Base-by-base conservation (phyloP, 2,329 filamentous ascomycete species). In the Fusarium buxicola region DNA sequence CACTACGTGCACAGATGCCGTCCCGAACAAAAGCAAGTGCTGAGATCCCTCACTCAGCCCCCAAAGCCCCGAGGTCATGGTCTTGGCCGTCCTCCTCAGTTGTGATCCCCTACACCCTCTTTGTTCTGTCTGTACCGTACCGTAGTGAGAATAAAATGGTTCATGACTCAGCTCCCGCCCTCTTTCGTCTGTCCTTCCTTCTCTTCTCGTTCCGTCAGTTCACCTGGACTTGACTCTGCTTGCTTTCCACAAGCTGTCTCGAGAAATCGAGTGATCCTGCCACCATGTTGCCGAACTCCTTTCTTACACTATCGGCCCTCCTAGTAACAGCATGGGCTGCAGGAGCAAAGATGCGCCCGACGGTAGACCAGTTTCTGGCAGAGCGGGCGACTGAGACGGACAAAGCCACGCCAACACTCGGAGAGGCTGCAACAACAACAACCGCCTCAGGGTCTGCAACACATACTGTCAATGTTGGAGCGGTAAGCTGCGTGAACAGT, bases 391-490 rank as follows among this genome's bases (percentile, higher is more conserved):
- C 53, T 5, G 40, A 34, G 10, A 61, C 65, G 5, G 53, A 49
- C 12, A 48, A 41, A 13, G 46, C 64, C 6, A 57, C 67, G 24
- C 27, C 65, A 8, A 71, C 69, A 2, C 15, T 43, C 7, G 57
- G 56, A 9, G 54, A 64, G 18, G 31, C 58, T 32, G 55, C 58
- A 3, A 62, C 69, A 3, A 43, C 59, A 21, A 68, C 69, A 10
- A 44, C 68, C 13, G 38, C 55, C n/a, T 49, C 47, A 18, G 67
- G 55, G 28, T 40, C 51, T 7, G 60, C 60, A 38, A 71, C 69
- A 36, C 67, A 71, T 38, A 71, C 69, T 13, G 49, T 71, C 18
- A 66, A 60, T 43, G 69, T 71, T 30, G 69, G 69, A 61, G 65
- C 69, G 30, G 69, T 71, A 25, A 40, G 69, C 63, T 12, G 16